These are phyloP conservation scores for Isabelozyma gotoi DNA, from an alignment of 805 yeast species.

Conservation along the genomic window DNA sequence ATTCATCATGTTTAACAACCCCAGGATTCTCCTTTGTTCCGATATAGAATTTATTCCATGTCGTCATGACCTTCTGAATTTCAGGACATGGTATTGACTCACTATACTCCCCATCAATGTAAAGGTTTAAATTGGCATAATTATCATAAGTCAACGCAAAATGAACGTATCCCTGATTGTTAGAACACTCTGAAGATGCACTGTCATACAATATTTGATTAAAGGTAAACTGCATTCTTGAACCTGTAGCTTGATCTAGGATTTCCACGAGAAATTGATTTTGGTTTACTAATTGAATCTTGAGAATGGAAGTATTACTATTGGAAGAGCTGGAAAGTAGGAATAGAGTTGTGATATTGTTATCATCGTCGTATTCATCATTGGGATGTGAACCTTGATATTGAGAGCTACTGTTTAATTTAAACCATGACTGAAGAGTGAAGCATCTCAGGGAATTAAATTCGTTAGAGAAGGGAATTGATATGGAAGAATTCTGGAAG, in stretches of 20 bases:
- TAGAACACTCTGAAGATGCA: background rate
- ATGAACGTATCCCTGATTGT: conserved; percentile 26
- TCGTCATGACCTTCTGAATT: conserved; percentile 20
- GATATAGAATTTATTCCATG: conserved; percentile 38
- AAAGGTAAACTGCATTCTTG: conserved; percentile 31
- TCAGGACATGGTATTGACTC: conserved; percentile 42
- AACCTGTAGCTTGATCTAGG: conserved; percentile 17
- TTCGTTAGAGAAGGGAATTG: conserved; percentile 20
- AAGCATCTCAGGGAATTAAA: conserved; percentile 21
- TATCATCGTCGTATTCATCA: conserved; percentile 9
- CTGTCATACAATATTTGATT: conserved; percentile 23
- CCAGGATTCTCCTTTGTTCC: conserved; percentile 19
- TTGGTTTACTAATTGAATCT: conserved; percentile 25
- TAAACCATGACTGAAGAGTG: conserved; percentile 43
- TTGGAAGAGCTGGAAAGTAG: conserved; percentile 25
- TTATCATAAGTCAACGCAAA: conserved; percentile 38
- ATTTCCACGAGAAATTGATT: conserved; percentile 32
- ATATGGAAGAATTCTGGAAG: conserved; percentile 11
- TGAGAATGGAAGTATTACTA: conserved; percentile 20
- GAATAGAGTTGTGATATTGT: conserved; percentile 17
- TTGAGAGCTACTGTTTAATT: conserved; percentile 15
- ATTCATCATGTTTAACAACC: conserved; percentile 16
- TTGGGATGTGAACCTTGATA: background rate
- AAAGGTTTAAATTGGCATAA: conserved; percentile 41
- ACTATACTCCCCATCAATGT: conserved; percentile 49